phyloP scores from a whole-genome alignment of 768 basidiomycete species.

The Lyophyllum atratum region DNA sequence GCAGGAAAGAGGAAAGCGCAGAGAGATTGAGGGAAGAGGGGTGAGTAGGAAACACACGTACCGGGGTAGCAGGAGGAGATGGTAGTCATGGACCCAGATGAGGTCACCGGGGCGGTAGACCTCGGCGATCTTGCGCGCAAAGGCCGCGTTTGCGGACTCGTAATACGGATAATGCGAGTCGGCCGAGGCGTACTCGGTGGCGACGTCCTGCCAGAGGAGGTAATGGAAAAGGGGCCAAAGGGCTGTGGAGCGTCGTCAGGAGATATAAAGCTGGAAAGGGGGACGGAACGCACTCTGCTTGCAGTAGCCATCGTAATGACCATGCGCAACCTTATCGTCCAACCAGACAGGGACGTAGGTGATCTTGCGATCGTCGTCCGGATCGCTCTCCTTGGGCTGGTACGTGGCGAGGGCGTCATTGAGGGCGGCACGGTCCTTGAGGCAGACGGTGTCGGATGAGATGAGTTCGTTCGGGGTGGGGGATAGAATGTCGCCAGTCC shows the following conservation, averaged over 20 bases:
- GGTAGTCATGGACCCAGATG: constrained; percentile 95
- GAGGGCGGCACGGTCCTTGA: constrained; percentile 65
- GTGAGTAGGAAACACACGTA: constrained; percentile 21
- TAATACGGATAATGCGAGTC: constrained; percentile 84
- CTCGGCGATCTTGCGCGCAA: constrained; percentile 71
- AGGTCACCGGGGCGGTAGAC: constrained; percentile 89
- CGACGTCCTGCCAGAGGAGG: constrained; percentile 96
- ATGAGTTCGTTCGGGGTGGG: constrained; percentile 45
- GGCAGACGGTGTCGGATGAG: constrained; percentile 51
- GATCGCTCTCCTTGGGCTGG: constrained; percentile 57
- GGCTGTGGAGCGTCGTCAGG: constrained; percentile 41
- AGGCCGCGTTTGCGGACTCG: constrained; percentile 80
- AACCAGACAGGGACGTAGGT: constrained; percentile 91
- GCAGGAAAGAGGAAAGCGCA: not conserved
- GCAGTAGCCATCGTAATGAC: constrained; percentile 97
- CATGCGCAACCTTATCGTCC: constrained; percentile 85
- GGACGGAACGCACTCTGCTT: constrained; percentile 86
- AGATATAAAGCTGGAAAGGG: constrained; percentile 2
- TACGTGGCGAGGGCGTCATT: constrained; percentile 67
- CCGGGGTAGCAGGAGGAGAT: constrained; percentile 86
- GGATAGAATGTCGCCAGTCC: constrained; percentile 87
- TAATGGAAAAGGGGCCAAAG: constrained; percentile 99
- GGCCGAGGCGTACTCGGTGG: constrained; percentile 84
- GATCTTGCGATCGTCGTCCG: constrained; percentile 58
- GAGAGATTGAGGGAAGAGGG: not conserved